A percentile compares a stretch with the other conserved stretches of the same genome.
Evolutionary conservation across 1,139 yeast species (phyloP).

Genomic region (Suhomyces guaymorum): DNA sequence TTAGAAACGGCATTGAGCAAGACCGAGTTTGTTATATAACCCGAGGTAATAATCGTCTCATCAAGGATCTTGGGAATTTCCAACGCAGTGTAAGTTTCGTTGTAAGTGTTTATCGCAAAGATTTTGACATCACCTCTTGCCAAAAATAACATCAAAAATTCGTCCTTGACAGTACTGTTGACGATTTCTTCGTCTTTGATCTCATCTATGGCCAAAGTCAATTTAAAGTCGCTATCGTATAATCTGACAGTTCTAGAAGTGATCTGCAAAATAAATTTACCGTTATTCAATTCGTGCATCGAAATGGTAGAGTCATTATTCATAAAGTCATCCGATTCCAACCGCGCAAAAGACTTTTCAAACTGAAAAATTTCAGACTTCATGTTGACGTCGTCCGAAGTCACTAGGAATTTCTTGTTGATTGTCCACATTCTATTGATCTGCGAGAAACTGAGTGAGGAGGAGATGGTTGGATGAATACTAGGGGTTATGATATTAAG

Average conservation of each 20-base stretch:
- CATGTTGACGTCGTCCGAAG: constrained; percentile 65
- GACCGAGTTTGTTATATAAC: constrained; percentile 55
- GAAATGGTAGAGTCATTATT: constrained; percentile 66
- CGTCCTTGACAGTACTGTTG: constrained; percentile 53
- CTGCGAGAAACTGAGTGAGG: constrained; percentile 73
- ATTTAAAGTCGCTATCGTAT: constrained; percentile 64
- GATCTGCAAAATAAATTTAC: constrained; percentile 69
- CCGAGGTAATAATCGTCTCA: constrained; percentile 68
- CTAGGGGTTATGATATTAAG: constrained; percentile 64
- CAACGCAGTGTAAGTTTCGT: constrained; percentile 36
- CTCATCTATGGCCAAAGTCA: constrained; percentile 36
- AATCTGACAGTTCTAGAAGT: constrained; percentile 66
- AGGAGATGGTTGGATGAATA: constrained; percentile 63
- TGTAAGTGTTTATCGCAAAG: constrained; percentile 44
- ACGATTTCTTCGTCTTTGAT: constrained; percentile 50
- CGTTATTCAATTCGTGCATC: constrained; percentile 61
- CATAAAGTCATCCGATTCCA: constrained; percentile 64
- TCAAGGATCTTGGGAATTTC: constrained; percentile 53
- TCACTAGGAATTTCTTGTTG: constrained; percentile 57
- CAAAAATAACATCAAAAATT: constrained; percentile 52
- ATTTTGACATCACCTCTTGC: constrained; percentile 59
- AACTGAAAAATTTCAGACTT: constrained; percentile 77
- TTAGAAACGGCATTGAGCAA: constrained; percentile 45
- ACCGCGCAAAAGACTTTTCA: constrained; percentile 63
- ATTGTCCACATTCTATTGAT: constrained; percentile 77